Base-by-base conservation (phyloP, 352 stramenopile genomes). In the Phytophthora sansomeana region DNA sequence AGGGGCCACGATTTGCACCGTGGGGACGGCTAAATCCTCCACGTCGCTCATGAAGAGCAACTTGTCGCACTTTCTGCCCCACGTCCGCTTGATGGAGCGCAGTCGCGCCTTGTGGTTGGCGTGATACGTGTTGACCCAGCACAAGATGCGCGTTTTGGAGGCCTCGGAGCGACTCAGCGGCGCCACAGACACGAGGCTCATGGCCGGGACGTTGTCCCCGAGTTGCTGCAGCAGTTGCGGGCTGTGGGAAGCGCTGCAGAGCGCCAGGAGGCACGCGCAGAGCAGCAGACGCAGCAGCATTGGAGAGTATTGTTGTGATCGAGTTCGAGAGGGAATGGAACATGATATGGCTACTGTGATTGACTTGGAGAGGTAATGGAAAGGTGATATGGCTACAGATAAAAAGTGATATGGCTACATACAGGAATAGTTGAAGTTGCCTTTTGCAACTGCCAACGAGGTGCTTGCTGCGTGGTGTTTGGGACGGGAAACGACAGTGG, bases 41-140 rank as follows among this genome's bases (percentile, higher is more conserved):
- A 80, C 47, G 67, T 96, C 79, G 58, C 88, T 96, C 83, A 96
- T 94, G 63, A 96, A 95, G 1, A 96, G 50, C n/a, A 96, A 63
- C 74, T 95, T 95, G 69, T 95, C 88, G 59, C 88, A 96, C 49
- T 89, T 88, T 3, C 57, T 63, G 19, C 86, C 88, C 88, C 88
- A 96, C 59, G 86, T 95, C 33, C 60, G 61, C 67, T 93, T 83
- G 60, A 96, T 95, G 19, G 86, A 63, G 19, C 26, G 70, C 42
- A 94, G 46, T 11, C 85, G 82, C 51, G 63, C 65, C 19, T 70
- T 58, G 77, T 96, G 88, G 69, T 92, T 95, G 39, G 67, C 72
- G 69, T 95, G 80, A 58, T 86, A 93, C 62, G 86, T 96, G 75
- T 92, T 93, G 28, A 95, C 83, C 85, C 85, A 95, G 72, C 88